Evolutionary conservation across 257 asterid genomes (phyloP), one percentile per base, ranked within the genome.

Genomic region (Nicotiana sylvestris): DNA sequence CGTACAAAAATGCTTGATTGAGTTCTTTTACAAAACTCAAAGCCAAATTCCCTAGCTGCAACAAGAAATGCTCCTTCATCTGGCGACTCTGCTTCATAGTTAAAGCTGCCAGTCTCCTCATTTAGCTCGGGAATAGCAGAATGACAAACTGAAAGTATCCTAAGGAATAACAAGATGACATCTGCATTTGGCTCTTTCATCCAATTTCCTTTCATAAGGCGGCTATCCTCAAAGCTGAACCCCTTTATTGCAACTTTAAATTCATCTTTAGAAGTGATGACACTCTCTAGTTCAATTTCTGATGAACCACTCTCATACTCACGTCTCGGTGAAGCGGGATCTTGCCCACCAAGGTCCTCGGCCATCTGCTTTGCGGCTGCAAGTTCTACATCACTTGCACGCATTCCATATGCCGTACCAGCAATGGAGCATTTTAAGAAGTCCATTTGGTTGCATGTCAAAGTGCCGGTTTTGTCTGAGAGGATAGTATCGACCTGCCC

Each of bases 381-480:
- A 76, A 95, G 90, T 86, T 95, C 99, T 64, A 95, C 97, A 83
- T 93, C 98, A 88, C 98, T 92, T 79, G 97, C 92, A 60, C 91
- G 88, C 74, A 86, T 89, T 17, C 99, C 99, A 29, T 92, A 95
- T 32, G 97, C 86, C 60, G 82, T 80, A 58, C 99, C 99, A 74
- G 96, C 97, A 87, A 93, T 92, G 43, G 99, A 95, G 88, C 99
- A 95, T 86, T 95, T 95, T 80, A 95, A 91, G 81, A 93, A 95
- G 87, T 95, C 99, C 98, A 95, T 95, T 86, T 95, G 99, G 87
- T 95, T 95, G 87, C 99, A 92, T 12, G 99, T 95, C 84, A 95
- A 86, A n/a, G 99, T 95, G 78, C 99, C 99, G 3, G 99, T 95
- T 91, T 95, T 95, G 85, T 95, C 99, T 2, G 99, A 93, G 80